phyloP scores from a whole-genome alignment of 1,284 basidiomycete genomes.

The Fomitopsis schrenkii region DNA sequence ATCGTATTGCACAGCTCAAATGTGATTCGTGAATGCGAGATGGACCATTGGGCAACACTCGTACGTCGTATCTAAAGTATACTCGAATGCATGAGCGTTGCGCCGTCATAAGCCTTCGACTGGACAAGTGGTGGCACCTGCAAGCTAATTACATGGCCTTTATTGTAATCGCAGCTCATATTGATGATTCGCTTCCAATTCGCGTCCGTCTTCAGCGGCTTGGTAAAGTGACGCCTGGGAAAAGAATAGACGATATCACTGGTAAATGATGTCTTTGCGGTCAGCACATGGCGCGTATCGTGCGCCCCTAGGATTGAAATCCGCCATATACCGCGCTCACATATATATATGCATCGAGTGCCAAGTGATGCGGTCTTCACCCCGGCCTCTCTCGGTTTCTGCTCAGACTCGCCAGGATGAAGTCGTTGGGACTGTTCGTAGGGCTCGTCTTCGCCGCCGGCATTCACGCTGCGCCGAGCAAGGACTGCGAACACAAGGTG shows the following conservation, averaged over 20 bases:
- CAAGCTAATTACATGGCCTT: too few species aligned
- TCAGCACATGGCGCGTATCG: neutral
- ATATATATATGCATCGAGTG: neutral
- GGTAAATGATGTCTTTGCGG: neutral
- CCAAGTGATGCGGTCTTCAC: neutral
- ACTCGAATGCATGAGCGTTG: too few species aligned
- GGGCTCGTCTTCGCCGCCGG: conserved; percentile 16
- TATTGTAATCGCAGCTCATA: too few species aligned
- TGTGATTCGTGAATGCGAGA: too few species aligned
- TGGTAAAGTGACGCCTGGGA: neutral
- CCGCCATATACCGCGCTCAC: neutral
- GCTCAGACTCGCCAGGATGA: conserved; percentile 12
- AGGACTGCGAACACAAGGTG: conserved; percentile 24
- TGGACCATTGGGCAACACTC: too few species aligned
- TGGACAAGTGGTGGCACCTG: too few species aligned
- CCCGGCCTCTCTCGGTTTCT: neutral
- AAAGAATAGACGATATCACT: neutral
- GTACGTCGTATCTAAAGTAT: too few species aligned
- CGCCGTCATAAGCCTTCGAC: too few species aligned
- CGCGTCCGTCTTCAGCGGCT: too few species aligned
- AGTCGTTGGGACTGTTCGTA: conserved; percentile 16
- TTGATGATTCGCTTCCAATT: too few species aligned
- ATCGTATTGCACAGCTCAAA: too few species aligned
- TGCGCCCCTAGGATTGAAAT: neutral
- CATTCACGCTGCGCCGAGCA: conserved; percentile 20